Percentiles rank a stretch among this genome's conserved stretches.
Evolutionary conservation across 1,284 basidiomycete species (phyloP).

Genomic region (Ceratobasidium sp.): DNA sequence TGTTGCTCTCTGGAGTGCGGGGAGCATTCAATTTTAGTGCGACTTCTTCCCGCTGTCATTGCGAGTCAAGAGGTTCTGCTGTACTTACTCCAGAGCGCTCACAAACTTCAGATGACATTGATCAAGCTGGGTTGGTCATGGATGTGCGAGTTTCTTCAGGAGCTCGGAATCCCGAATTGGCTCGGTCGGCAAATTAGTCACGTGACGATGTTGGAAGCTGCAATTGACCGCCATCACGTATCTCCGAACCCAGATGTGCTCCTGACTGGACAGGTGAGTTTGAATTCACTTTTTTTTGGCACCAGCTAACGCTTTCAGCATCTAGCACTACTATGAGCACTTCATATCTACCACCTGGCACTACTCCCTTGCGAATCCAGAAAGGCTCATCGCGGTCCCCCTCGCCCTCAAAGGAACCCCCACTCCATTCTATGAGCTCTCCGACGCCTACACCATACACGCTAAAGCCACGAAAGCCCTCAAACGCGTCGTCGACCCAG

Average conservation of each 20-base stretch:
- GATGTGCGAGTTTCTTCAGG: too few relatives aligned
- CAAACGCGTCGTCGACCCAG: conserved; percentile 58
- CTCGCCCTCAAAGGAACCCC: conserved; percentile 30
- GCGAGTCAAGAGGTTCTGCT: too few relatives aligned
- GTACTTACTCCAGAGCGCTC: too few relatives aligned
- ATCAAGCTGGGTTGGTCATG: too few relatives aligned
- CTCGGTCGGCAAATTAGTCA: neutral
- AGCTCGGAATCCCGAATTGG: neutral
- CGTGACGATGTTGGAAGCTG: conserved; percentile 40
- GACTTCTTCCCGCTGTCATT: too few relatives aligned
- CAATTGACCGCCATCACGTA: conserved; percentile 39
- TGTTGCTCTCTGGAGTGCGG: too few relatives aligned
- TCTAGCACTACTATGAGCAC: conserved; percentile 10
- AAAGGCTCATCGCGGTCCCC: conserved; percentile 41
- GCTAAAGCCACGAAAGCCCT: conserved; percentile 34
- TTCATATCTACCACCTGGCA: conserved; percentile 24
- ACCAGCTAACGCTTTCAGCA: neutral
- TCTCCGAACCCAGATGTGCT: conserved; percentile 15
- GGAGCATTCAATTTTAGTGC: too few relatives aligned
- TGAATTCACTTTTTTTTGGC: neutral
- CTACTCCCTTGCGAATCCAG: conserved; percentile 43
- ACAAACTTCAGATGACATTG: too few relatives aligned
- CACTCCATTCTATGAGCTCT: neutral
- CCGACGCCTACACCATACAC: conserved; percentile 36
- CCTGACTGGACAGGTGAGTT: conserved; percentile 8